A percentile compares a stretch with the other conserved stretches of the same genome.
Conservation (phyloP, 345 rosid genomes). For the Mangifera indica region DNA sequence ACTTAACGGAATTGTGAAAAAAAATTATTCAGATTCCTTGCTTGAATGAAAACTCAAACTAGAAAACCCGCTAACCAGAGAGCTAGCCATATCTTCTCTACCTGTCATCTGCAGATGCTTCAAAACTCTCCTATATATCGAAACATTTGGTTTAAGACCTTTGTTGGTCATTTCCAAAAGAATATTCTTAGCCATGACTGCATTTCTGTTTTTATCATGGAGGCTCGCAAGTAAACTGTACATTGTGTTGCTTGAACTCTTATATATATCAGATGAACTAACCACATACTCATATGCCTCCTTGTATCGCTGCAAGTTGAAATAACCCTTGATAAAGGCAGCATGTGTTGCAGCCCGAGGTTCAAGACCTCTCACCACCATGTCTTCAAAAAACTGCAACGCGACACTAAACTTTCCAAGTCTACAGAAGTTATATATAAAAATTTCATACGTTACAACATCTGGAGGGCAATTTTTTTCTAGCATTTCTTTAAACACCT, state of each 20-base stretch:
- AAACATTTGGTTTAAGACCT: constrained; percentile 46
- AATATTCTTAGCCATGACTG: constrained; percentile 32
- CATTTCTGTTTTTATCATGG: constrained; percentile 34
- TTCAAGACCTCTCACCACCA: constrained; percentile 41
- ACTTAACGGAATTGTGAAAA: neutral
- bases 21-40: constrained; percentile 18
- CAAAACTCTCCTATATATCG: constrained; percentile 32
- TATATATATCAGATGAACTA: constrained; percentile 26
- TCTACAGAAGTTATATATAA: constrained; percentile 32
- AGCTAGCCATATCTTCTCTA: constrained; percentile 30
- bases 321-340: constrained; percentile 41
- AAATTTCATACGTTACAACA: constrained; percentile 50
- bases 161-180: constrained; percentile 50
- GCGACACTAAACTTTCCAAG: constrained; percentile 36
- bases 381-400: constrained; percentile 31
- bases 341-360: constrained; percentile 49
- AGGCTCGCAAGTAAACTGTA: constrained; percentile 51
- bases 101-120: constrained; percentile 32
- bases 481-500: constrained; percentile 38
- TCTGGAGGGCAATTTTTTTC: constrained; percentile 39
- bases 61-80: constrained; percentile 23
- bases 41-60: constrained; percentile 17
- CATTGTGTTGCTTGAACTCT: constrained; percentile 25
- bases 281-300: constrained; percentile 42
- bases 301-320: constrained; percentile 25